A percentile compares a stretch with the other conserved stretches of the same genome.
phyloP scores from a whole-genome alignment of 768 basidiomycete species.

The Pleurotus salmoneostramineus region DNA sequence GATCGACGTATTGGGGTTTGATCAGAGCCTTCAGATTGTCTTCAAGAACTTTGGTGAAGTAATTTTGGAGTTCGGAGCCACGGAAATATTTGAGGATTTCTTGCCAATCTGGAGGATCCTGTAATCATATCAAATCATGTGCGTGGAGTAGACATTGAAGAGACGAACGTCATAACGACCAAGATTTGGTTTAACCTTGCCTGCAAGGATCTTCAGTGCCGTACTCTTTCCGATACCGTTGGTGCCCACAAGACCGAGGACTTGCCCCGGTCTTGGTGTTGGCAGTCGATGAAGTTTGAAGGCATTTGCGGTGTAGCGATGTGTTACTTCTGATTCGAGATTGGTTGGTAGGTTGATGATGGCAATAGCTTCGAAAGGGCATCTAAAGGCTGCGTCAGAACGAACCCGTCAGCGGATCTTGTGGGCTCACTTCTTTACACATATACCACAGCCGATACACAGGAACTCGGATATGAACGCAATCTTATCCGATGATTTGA shows the following conservation, averaged over 20 bases:
- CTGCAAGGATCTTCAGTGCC: constrained; percentile 93
- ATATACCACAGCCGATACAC: constrained; percentile 99
- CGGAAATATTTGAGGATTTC: constrained; percentile 98
- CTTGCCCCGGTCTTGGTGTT: constrained; percentile 95
- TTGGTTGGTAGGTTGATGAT: constrained; percentile 99
- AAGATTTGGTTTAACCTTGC: constrained; percentile 96
- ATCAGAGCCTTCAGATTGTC: constrained; percentile 98
- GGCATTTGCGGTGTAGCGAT: constrained; percentile 96
- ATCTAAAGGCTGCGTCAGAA: constrained; percentile 44
- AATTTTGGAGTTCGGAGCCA: constrained; percentile 98
- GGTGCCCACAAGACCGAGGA: constrained; percentile 96
- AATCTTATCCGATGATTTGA: constrained; percentile 94
- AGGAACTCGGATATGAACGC: constrained; percentile 98
- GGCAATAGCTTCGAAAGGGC: constrained; percentile 97
- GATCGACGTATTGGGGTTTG: constrained; percentile 99
- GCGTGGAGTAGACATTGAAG: background rate
- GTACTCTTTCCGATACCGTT: constrained; percentile 99
- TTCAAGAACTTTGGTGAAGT: constrained; percentile 98
- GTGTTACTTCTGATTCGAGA: constrained; percentile 92
- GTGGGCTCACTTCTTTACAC: constrained; percentile 89
- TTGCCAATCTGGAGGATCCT: constrained; percentile 99
- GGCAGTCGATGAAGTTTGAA: constrained; percentile 99
- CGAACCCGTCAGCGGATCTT: background rate
- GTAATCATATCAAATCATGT: constrained; percentile 1
- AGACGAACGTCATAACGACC: constrained; percentile 87